Conservation (phyloP, 2,329 filamentous ascomycete species). For the Eurotiales sp. region DNA sequence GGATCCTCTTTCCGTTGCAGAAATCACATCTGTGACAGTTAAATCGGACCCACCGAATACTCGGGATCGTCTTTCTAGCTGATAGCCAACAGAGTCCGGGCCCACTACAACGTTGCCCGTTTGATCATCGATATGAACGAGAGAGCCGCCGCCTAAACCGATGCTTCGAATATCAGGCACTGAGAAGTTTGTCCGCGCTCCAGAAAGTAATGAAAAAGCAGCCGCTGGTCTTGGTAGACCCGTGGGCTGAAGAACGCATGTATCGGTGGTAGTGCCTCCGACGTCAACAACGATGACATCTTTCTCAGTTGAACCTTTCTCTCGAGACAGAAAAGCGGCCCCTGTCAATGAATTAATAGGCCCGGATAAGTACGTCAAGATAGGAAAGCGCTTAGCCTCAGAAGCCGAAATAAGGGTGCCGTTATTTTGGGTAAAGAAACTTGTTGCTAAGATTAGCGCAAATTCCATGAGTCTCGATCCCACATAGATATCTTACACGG, state of each 20-base stretch:
- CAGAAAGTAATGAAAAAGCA: constrained; percentile 56
- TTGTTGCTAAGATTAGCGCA: constrained; percentile 31
- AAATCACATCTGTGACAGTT: constrained; percentile 52
- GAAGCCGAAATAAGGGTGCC: constrained; percentile 48
- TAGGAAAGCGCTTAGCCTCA: constrained; percentile 46
- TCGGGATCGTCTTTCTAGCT: constrained; percentile 46
- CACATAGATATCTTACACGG: no score
- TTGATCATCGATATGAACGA: constrained; percentile 31
- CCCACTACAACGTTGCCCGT: constrained; percentile 44
- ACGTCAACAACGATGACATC: constrained; percentile 53
- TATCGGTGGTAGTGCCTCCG: constrained; percentile 60
- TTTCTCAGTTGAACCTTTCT: constrained; percentile 7
- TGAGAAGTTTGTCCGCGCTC: constrained; percentile 58
- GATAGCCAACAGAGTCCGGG: constrained; percentile 55
- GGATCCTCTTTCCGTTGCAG: constrained; percentile 17
- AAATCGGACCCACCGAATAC: constrained; percentile 53
- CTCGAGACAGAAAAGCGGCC: constrained; percentile 36
- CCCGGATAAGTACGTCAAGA: constrained; percentile 51
- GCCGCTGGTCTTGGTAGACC: constrained; percentile 60
- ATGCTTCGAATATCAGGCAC: constrained; percentile 56
- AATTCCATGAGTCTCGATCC: no score
- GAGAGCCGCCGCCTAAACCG: constrained; percentile 55
- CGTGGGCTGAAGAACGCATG: constrained; percentile 54
- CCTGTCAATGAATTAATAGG: constrained; percentile 54
- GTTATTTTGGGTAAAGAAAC: constrained; percentile 51